Conservation (phyloP, 768 basidiomycete species). For the Termitomyces sp. region DNA sequence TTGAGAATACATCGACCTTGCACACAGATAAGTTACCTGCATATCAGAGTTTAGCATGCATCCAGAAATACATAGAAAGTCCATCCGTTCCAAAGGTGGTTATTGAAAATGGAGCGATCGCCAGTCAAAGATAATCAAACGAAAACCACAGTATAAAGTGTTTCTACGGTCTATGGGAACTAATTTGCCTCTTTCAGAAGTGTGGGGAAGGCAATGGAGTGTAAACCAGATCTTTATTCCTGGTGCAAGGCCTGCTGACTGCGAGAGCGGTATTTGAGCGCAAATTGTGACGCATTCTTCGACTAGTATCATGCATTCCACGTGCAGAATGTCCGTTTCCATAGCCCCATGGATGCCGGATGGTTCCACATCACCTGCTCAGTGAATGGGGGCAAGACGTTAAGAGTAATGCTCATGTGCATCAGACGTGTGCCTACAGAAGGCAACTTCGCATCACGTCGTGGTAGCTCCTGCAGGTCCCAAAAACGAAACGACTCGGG, state of each 20-base stretch:
- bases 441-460: background rate
- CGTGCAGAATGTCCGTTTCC: background rate
- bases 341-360: background rate
- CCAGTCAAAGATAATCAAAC: background rate
- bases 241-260: conserved; percentile 1
- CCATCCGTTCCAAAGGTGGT: background rate
- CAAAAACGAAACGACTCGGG: background rate
- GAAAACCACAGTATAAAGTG: background rate
- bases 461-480: background rate
- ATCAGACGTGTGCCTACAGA: background rate
- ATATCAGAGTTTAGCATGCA: background rate
- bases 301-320: background rate
- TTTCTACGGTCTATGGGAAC: background rate
- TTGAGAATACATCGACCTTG: background rate
- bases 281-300: background rate
- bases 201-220: background rate
- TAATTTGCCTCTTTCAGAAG: background rate
- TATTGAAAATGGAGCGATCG: background rate
- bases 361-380: background rate
- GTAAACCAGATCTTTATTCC: background rate
- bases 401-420: background rate
- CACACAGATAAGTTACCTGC: too few relatives aligned
- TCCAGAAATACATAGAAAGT: background rate
- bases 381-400: background rate
- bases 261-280: background rate